Conservation (phyloP, 2,329 filamentous ascomycete species). For the Apiospora marii region DNA sequence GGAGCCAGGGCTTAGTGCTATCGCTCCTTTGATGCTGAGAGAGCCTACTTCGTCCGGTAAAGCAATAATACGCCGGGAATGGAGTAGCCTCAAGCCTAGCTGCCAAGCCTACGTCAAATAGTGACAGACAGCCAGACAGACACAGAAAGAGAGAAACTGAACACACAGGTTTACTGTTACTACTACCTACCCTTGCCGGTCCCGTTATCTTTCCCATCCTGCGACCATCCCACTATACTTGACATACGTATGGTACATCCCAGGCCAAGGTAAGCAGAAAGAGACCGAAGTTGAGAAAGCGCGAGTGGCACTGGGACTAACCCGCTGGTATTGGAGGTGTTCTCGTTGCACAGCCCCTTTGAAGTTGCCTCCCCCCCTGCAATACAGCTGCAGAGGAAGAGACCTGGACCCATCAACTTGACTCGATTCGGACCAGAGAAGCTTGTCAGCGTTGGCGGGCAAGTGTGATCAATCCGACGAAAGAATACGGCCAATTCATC, state of each 20-base stretch:
- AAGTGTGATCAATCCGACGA: constrained; percentile 13
- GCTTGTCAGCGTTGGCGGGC: constrained; percentile 23
- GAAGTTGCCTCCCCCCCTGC: constrained; percentile 21
- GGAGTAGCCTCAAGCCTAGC: constrained; percentile 14
- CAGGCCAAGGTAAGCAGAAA: constrained; percentile 23
- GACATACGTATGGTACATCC: constrained; percentile 11
- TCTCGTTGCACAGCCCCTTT: constrained; percentile 24
- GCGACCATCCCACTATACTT: background rate
- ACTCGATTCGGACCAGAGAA: constrained; percentile 22
- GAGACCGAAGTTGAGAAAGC: constrained; percentile 13
- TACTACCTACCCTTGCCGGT: constrained; percentile 3
- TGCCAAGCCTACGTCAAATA: constrained; percentile 13
- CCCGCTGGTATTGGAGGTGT: constrained; percentile 5
- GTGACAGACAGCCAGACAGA: background rate
- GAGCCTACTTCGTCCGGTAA: constrained; percentile 9
- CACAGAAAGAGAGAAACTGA: background rate
- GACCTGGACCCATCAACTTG: constrained; percentile 23
- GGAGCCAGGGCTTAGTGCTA: constrained; percentile 5
- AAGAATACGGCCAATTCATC: constrained; percentile 27
- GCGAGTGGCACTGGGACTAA: constrained; percentile 31
- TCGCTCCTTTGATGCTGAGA: constrained; percentile 6
- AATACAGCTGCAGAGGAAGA: constrained; percentile 21
- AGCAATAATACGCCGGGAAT: constrained; percentile 20
- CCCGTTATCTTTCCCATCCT: constrained; percentile 14
- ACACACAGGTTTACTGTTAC: background rate